A percentile compares a stretch with the other conserved stretches of the same genome.
These are phyloP conservation scores for Macroventuria anomochaeta DNA, from an alignment of 2,329 filamentous ascomycete genomes.

Conservation along the genomic window DNA sequence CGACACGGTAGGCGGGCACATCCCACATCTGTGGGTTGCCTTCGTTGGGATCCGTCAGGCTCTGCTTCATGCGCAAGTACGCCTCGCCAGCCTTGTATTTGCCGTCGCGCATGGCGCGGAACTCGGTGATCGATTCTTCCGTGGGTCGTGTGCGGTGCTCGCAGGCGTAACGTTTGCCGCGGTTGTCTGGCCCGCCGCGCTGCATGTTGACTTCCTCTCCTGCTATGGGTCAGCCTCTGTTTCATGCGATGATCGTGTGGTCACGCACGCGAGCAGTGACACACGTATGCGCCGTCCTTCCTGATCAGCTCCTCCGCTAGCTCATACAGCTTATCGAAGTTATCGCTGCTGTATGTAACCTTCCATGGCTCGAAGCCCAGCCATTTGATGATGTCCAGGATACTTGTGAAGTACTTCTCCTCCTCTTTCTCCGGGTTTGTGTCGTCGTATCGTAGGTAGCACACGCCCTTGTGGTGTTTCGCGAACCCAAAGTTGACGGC, in stretches of 20 bases:
- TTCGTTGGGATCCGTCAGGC: constrained; percentile 64
- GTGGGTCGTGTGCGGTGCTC: constrained; percentile 75
- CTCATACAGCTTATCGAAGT: constrained; percentile 87
- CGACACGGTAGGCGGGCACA: constrained; percentile 85
- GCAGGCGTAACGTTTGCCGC: constrained; percentile 77
- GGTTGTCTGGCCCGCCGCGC: constrained; percentile 76
- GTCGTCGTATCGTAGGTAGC: constrained; percentile 85
- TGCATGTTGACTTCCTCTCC: constrained; percentile 85
- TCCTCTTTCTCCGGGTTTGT: constrained; percentile 95
- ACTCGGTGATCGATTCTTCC: constrained; percentile 80
- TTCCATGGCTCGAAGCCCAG: constrained; percentile 79
- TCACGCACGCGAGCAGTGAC: constrained; percentile 72
- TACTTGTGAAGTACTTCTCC: constrained; percentile 86
- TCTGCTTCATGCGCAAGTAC: constrained; percentile 92
- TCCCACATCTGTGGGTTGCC: constrained; percentile 98
- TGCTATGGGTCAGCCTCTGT: constrained; percentile 21
- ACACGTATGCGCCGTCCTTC: constrained; percentile 77
- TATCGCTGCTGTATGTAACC: constrained; percentile 88
- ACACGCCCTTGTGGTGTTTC: constrained; percentile 77
- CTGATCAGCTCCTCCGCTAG: constrained; percentile 84
- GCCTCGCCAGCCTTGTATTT: constrained; percentile 86
- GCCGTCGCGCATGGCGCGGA: constrained; percentile 88
- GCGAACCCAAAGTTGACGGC: constrained; percentile 97
- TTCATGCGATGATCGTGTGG: not conserved
- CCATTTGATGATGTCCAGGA: constrained; percentile 87